Evolutionary conservation across 495 filamentous ascomycete species (phyloP).

Genomic region (Neurospora sp.): DNA sequence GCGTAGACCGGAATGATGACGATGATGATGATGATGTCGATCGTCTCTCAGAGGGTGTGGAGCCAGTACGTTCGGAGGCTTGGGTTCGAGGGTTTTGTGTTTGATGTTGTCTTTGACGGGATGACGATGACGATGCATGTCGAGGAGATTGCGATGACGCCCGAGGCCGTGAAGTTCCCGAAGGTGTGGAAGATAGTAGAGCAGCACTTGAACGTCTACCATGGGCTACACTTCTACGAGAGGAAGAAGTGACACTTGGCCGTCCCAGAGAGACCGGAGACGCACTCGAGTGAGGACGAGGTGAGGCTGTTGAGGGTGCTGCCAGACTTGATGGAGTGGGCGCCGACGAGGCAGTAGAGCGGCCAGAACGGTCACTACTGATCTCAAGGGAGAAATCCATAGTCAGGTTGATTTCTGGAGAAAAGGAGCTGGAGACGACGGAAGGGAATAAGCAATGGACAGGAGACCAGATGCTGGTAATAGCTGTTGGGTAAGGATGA

Average conservation of each 20-base stretch:
- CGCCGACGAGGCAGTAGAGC: not conserved
- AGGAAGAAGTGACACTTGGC: not conserved
- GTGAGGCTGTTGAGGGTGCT: not conserved
- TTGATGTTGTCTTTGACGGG: not conserved
- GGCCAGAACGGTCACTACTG: conserved; percentile 9
- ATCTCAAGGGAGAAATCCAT: conserved; percentile 2
- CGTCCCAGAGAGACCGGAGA: not conserved
- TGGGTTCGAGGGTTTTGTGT: not conserved
- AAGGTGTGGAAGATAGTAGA: not conserved
- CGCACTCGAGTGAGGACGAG: not conserved
- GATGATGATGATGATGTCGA: not conserved
- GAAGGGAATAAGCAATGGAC: not conserved
- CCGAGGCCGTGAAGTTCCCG: not conserved
- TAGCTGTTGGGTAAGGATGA: not conserved
- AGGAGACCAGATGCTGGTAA: not conserved
- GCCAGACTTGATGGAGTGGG: not conserved
- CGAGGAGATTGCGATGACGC: not conserved
- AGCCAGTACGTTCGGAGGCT: not conserved
- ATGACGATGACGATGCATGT: not conserved
- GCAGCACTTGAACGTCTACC: too few species aligned
- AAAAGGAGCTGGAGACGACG: not conserved
- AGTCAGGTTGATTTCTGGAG: not conserved
- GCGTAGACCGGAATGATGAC: not conserved
- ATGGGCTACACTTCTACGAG: not conserved
- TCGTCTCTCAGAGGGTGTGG: not conserved